These are phyloP conservation scores for Geotrichum siamense DNA, from an alignment of 1,139 yeast genomes.

Conservation along the genomic window DNA sequence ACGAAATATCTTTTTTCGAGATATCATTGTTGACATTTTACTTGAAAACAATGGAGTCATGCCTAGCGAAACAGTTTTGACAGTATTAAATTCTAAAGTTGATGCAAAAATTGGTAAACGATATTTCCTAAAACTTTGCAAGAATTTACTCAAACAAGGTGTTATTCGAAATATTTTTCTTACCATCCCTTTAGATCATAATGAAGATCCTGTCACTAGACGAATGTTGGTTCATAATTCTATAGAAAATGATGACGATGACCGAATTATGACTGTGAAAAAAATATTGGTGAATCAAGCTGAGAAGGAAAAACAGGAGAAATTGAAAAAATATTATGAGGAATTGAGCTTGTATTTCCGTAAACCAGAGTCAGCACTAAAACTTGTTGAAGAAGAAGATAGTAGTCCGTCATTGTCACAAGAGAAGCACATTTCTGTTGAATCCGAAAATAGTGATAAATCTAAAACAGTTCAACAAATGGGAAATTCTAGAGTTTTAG, in stretches of 20 bases:
- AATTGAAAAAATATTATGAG: background rate
- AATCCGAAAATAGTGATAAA: background rate
- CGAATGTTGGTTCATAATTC: conserved; percentile 2
- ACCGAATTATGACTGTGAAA: conserved; percentile 1
- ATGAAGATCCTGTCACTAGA: conserved; percentile 4
- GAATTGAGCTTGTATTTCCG: background rate
- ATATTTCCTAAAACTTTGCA: conserved; percentile 2
- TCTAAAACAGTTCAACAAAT: background rate
- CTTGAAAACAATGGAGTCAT: conserved; percentile 5
- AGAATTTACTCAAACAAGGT: background rate
- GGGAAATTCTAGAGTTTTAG: background rate
- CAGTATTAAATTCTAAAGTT: background rate
- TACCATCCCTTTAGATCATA: conserved; percentile 5
- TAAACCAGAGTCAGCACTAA: background rate
- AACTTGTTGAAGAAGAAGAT: background rate
- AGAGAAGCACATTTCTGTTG: background rate
- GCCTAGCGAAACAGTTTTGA: background rate
- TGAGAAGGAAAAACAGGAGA: background rate
- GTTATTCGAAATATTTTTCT: conserved; percentile 7
- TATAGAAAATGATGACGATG: conserved; percentile 1
- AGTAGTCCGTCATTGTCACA: background rate
- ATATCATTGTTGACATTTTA: background rate
- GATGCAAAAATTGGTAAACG: conserved; percentile 7
- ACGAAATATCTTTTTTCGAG: too few species aligned
- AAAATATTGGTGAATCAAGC: background rate